A percentile compares a stretch with the other conserved stretches of the same genome.
Conservation (phyloP, 129 eudicot species). For the Rutidosis leptorrhynchoides region DNA sequence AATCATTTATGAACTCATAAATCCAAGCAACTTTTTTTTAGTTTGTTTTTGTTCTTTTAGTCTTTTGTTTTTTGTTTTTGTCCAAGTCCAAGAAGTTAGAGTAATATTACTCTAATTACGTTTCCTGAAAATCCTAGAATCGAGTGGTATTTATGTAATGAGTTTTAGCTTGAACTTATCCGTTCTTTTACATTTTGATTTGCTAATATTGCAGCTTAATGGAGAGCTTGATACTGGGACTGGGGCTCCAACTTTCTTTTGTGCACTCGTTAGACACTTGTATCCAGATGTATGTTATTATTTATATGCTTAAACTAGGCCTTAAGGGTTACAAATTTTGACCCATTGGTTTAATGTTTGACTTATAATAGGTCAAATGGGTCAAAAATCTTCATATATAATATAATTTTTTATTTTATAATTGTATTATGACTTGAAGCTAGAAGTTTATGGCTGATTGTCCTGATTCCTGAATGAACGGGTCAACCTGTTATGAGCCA, state of each 20-base stretch:
- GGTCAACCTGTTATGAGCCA: no score
- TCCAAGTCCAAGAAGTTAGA: background rate
- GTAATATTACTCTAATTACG: background rate
- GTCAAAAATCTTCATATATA: no score
- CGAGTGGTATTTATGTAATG: background rate
- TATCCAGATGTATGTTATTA: conserved; percentile 55
- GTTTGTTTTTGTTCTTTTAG: no score
- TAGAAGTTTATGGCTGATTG: no score
- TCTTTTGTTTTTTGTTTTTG: no score
- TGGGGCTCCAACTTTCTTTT: conserved; percentile 62
- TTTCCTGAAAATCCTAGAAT: background rate
- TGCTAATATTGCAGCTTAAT: conserved; percentile 47
- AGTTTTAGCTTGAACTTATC: conserved; percentile 3
- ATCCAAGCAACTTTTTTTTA: no score
- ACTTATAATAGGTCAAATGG: background rate
- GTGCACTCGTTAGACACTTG: conserved; percentile 62
- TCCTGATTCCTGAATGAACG: no score
- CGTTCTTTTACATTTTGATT: conserved; percentile 5
- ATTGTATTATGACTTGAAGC: no score
- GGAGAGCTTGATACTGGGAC: conserved; percentile 84
- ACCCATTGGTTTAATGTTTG: conserved; percentile 1
- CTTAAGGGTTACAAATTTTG: background rate
- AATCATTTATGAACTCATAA: no score
- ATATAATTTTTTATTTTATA: no score
- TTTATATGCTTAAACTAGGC: background rate